Evolutionary conservation across 345 rosid species (phyloP).

Genomic region (Arabis alpina): DNA sequence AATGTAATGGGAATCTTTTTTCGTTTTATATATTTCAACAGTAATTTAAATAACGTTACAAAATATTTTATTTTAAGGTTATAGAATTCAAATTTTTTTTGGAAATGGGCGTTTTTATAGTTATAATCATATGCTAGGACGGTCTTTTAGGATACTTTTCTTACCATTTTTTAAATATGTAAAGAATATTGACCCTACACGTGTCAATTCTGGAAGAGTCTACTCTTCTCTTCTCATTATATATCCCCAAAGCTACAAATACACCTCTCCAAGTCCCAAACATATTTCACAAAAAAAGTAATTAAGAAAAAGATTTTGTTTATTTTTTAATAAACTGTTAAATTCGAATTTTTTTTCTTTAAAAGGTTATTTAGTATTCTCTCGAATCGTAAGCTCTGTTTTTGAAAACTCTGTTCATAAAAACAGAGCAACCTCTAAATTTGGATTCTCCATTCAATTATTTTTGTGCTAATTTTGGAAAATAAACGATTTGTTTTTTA

Average conservation of each 20-base stretch:
- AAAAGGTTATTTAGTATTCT: conserved; percentile 1
- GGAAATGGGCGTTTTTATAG: conserved; percentile 4
- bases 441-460: conserved; percentile 19
- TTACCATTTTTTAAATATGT: not conserved
- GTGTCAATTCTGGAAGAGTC: conserved; percentile 29
- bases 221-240: conserved; percentile 7
- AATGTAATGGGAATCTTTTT: too few species aligned
- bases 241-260: conserved; percentile 18
- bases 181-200: conserved; percentile 5
- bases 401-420: not conserved
- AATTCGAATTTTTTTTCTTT: conserved; percentile 5
- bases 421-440: conserved; percentile 32
- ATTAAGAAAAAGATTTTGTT: not conserved
- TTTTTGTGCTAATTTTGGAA: conserved; percentile 35
- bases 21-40: too few species aligned
- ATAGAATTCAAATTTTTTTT: not conserved
- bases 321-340: not conserved
- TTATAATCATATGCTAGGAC: conserved; percentile 26
- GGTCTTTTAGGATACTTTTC: conserved; percentile 5
- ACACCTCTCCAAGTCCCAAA: conserved; percentile 3
- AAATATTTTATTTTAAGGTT: not conserved
- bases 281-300: conserved; percentile 7
- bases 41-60: not conserved
- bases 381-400: conserved; percentile 31
- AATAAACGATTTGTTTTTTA: not conserved